Evolutionary conservation across 169 alveolate species (phyloP).

Genomic region (Perkinsus marinus): DNA sequence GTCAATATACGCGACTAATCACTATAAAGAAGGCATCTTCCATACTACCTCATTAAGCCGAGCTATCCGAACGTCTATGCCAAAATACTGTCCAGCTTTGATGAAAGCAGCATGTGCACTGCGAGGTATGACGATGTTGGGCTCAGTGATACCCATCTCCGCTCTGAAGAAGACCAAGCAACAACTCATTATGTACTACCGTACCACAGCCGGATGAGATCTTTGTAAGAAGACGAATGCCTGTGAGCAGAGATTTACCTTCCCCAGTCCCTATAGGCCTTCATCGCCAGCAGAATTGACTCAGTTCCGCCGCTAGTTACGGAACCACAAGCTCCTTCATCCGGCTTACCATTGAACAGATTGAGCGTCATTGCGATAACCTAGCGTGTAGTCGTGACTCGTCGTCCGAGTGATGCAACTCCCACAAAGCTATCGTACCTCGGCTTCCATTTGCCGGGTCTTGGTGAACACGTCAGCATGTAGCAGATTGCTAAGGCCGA

Average conservation of each 20-base stretch:
- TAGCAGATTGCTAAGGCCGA: background rate
- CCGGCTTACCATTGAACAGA: constrained; percentile 39
- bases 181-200: no score
- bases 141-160: constrained; percentile 36
- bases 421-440: background rate
- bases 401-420: background rate
- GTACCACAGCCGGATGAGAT: no score
- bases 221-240: no score
- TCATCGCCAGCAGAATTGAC: constrained; percentile 43
- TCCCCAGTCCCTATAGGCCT: constrained; percentile 52
- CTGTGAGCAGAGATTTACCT: constrained; percentile 2
- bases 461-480: background rate
- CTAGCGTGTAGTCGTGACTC: background rate
- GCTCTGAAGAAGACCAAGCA: background rate
- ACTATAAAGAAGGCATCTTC: background rate
- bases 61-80: constrained; percentile 29
- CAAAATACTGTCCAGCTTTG: constrained; percentile 50
- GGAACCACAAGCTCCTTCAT: constrained; percentile 46
- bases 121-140: constrained; percentile 42
- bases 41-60: constrained; percentile 22
- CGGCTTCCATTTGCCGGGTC: background rate
- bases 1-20: background rate
- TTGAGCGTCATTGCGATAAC: constrained; percentile 33
- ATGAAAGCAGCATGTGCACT: constrained; percentile 60
- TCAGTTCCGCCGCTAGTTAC: constrained; percentile 63